Evolutionary conservation across 352 stramenopile species (phyloP), one percentile per base, ranked within the genome.

Genomic region (Globisporangium uncinulatum): DNA sequence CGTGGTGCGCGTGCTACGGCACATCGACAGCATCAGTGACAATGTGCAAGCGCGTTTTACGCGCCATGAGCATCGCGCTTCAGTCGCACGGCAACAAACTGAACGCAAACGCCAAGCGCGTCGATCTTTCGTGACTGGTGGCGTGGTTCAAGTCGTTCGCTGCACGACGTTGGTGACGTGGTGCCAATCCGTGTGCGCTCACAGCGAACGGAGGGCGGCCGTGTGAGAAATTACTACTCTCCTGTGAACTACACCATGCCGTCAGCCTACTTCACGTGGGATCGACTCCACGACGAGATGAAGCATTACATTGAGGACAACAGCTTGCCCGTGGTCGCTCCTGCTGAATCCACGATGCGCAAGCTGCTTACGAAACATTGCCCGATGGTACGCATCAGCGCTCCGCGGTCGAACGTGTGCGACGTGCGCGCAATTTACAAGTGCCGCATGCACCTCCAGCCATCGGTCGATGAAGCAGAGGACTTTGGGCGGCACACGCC

Each of bases 261-360:
- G 4, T 56, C 59, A 8, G 46, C 56, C 0, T n/a, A 54, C 37
- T 62, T 65, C 17, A 67, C 59, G 0, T 67, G 51, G 52, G 59
- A 62, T 0, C 2, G 11, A 7, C 6, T 67, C 2, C 49, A 65
- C 53, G 42, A 61, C 4, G 47, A 67, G 29, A 64, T 71, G 20
- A 34, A 58, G 14, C 41, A n/a, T 0, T 63, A 61, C 9, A 14
- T 20, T 1, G 3, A 53, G 49, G 3, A 61, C 29, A 71, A 63
- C 31, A 42, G 57, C 1, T 64, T 49, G 20, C 46, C 60, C 15
- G 42, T 65, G 2, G 65, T 57, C 42, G 45, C 15, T 5, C 45
- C 19, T 15, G 45, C n/a, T 1, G 8, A 31, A 0, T 50, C 19
- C 0, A 32, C 45, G 8, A 36, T 34, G 20, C 20, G 21, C 0